Conservation (phyloP, 495 filamentous ascomycete genomes). For the Neurospora hispaniola region DNA sequence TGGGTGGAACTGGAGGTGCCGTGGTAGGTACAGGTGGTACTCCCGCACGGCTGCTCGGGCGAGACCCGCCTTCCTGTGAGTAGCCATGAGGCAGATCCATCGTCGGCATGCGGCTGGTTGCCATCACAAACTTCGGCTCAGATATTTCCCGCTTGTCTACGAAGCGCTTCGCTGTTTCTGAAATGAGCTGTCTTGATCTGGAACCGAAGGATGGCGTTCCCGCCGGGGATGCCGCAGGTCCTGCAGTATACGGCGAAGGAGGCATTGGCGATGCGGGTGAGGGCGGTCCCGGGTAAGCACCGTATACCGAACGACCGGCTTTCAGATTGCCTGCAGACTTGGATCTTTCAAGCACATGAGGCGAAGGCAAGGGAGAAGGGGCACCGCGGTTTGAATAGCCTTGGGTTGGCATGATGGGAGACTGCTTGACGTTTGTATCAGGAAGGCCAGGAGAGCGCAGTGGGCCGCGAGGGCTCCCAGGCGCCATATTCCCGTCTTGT, state of each 20-base stretch:
- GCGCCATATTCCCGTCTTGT: conserved; percentile 31
- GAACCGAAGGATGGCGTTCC: conserved; percentile 17
- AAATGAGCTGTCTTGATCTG: conserved; percentile 22
- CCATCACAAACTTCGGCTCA: conserved; percentile 70
- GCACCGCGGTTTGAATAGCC: conserved; percentile 30
- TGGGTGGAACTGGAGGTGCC: conserved; percentile 54
- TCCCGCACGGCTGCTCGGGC: conserved; percentile 20
- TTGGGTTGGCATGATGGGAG: conserved; percentile 37
- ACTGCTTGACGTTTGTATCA: conserved; percentile 33
- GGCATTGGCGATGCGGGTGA: conserved; percentile 38
- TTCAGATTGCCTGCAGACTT: conserved; percentile 23
- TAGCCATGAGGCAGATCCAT: conserved; percentile 42
- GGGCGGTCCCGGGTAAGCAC: conserved; percentile 23
- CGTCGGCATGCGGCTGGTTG: conserved; percentile 61
- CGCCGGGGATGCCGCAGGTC: conserved; percentile 14
- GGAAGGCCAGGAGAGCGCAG: conserved; percentile 35
- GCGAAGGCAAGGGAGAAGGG: conserved; percentile 16
- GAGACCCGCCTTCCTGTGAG: conserved; percentile 25
- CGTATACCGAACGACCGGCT: conserved; percentile 19
- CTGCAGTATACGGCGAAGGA: conserved; percentile 17
- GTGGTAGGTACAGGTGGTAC: conserved; percentile 4
- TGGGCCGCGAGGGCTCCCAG: conserved; percentile 18
- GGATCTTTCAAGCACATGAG: conserved; percentile 16
- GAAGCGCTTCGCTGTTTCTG: conserved; percentile 44
- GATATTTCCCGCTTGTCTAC: conserved; percentile 72